A percentile compares a stretch with the other conserved stretches of the same genome.
Evolutionary conservation across 805 yeast genomes (phyloP).

Genomic region (Wickerhamiella spandovensis): DNA sequence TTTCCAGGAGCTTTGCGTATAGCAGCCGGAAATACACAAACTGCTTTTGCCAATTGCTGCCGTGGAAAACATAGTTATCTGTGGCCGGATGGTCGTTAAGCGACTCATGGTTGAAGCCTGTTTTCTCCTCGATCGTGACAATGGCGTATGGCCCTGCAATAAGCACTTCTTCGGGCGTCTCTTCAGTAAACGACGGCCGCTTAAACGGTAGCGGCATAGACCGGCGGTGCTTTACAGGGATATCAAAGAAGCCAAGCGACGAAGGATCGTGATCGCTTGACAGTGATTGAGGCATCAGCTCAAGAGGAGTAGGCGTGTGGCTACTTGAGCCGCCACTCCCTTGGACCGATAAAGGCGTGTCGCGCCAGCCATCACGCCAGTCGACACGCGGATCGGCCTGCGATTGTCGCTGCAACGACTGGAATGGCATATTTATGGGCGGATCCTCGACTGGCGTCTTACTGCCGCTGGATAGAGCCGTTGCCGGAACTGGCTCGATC

Average conservation of each 20-base stretch:
- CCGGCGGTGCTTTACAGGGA: neutral
- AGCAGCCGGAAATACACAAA: constrained; percentile 38
- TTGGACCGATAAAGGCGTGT: neutral
- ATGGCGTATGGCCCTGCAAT: neutral
- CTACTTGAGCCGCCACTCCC: neutral
- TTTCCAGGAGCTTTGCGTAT: constrained; percentile 62
- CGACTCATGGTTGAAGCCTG: neutral
- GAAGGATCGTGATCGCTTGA: neutral
- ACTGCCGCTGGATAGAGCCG: neutral
- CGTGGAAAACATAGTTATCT: neutral
- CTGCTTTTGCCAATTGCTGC: neutral
- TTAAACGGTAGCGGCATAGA: neutral
- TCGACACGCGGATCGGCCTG: too few relatives aligned
- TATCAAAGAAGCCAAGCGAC: neutral
- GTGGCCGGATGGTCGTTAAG: neutral
- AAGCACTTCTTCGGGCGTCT: neutral
- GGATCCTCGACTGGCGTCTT: neutral
- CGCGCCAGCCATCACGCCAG: neutral
- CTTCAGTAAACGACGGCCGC: neutral
- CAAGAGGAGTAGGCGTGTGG: neutral
- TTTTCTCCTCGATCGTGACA: neutral
- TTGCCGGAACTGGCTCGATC: neutral
- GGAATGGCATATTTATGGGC: neutral
- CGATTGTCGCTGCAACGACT: neutral
- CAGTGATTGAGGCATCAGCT: neutral